Base-by-base conservation (phyloP, 495 filamentous ascomycete species). In the Daldinia concentrica region DNA sequence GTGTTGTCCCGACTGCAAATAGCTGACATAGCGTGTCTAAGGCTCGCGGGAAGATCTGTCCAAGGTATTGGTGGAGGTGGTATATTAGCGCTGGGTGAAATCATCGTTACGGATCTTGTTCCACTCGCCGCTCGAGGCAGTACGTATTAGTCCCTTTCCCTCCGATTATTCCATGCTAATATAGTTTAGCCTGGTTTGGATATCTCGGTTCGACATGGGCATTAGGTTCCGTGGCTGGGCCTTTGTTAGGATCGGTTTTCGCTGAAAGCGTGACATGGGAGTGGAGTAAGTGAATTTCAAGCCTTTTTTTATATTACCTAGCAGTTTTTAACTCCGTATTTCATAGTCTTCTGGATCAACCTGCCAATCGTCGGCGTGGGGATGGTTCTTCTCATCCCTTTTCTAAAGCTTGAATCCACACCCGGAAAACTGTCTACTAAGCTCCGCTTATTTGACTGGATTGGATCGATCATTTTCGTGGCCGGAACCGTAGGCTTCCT, bases 161-260 rank as follows among this genome's bases (percentile, higher is more conserved):
- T 34, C 19, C 12, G 1, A 2, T 24, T 36, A 14, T 6, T 24
- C 14, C 8, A 36, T 15, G 34, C 34, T 58, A 3, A 58, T 58
- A 37, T 22, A 27, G 19, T 17, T 15, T 14, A 58, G 56, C 56
- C 12, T 58, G 56, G 56, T 58, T 58, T 24, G 56, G 56, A 37
- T 58, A 58, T 58, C 56, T 58, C 19, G 56, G 56, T 58, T 58
- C 56, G 15, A 58, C 34, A 22, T 58, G 56, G 56, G 56, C 56
- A 3, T 58, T 58, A 22, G 56, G 56, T 24, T 58, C 56, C 3
- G 56, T 58, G 3, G 56, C 56, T 12, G 56, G 56, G 9, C 56
- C 56, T 22, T 24, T 58, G 17, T 24, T 58, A 22, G 56, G 56
- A 26, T 8, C 56, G 4, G 56, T 34, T 8, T 58, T 58, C 19